Conservation (phyloP, 192 early-diverging fungal genomes). For the Podila clonocystis region DNA sequence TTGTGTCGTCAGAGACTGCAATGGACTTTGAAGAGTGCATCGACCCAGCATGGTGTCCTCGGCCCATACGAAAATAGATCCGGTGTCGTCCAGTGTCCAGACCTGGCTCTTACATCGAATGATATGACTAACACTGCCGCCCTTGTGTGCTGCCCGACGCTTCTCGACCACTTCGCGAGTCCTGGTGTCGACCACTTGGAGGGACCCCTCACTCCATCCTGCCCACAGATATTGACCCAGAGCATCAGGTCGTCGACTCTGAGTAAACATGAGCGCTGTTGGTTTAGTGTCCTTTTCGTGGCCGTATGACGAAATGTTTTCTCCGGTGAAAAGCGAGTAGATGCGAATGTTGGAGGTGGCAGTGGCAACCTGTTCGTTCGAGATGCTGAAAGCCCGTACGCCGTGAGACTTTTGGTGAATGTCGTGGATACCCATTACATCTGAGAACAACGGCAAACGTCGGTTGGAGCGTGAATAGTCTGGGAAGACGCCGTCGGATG, state of each 20-base stretch:
- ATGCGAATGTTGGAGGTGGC: constrained; percentile 55
- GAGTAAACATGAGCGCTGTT: constrained; percentile 63
- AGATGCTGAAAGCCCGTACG: constrained; percentile 60
- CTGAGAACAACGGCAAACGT: constrained; percentile 61
- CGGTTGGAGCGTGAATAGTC: constrained; percentile 65
- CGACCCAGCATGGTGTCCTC: constrained; percentile 46
- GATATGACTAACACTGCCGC: constrained; percentile 62
- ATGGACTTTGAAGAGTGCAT: constrained; percentile 38
- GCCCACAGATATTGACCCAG: constrained; percentile 75
- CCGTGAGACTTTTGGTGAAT: constrained; percentile 57
- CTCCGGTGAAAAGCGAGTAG: constrained; percentile 56
- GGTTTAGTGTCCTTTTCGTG: constrained; percentile 60
- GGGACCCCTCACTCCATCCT: constrained; percentile 67
- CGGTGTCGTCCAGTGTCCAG: constrained; percentile 77
- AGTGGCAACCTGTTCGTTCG: constrained; percentile 58
- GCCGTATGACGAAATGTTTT: constrained; percentile 58
- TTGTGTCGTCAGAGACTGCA: constrained; percentile 55
- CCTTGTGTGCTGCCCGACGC: constrained; percentile 37
- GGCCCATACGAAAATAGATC: constrained; percentile 67
- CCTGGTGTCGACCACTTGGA: constrained; percentile 63
- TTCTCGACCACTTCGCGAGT: constrained; percentile 47
- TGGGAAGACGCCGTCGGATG: constrained; percentile 48
- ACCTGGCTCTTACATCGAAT: constrained; percentile 64
- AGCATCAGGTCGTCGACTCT: constrained; percentile 58
- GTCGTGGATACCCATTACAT: constrained; percentile 45